Conservation (phyloP, 1,284 basidiomycete species). For the Sporisorium graminicola region DNA sequence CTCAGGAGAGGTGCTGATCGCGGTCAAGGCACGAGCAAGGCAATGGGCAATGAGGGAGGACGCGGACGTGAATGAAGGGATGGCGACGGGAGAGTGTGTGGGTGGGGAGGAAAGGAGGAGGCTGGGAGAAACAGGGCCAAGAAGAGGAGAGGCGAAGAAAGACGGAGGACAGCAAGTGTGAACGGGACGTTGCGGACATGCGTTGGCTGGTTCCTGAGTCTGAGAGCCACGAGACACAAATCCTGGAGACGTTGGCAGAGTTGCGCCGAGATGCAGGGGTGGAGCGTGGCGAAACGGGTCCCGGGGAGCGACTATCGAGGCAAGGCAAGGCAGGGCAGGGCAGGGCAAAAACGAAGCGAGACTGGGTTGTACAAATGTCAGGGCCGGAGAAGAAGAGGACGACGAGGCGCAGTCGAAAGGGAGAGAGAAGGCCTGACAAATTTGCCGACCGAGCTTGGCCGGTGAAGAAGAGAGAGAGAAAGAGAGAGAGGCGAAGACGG, state of each 20-base stretch:
- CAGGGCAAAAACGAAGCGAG: not conserved
- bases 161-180: not conserved
- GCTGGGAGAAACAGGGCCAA: not conserved
- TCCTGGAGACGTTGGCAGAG: not conserved
- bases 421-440: not conserved
- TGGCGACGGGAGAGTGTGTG: not conserved
- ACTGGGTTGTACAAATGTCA: not conserved
- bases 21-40: not conserved
- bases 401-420: not conserved
- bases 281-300: not conserved
- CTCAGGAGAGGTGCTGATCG: not conserved
- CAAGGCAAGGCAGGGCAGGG: not conserved
- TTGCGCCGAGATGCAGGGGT: not conserved
- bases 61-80: not conserved
- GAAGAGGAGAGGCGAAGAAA: not conserved
- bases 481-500: too few relatives aligned
- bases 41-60: not conserved
- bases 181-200: not conserved
- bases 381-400: not conserved
- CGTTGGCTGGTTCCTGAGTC: slow-evolving; percentile 1
- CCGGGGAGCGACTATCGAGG: not conserved
- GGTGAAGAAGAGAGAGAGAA: not conserved
- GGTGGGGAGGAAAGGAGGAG: not conserved
- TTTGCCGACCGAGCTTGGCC: not conserved
- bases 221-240: not conserved